phyloP scores from a whole-genome alignment of 2,329 filamentous ascomycete genomes.

The Xylaria hypoxylon region DNA sequence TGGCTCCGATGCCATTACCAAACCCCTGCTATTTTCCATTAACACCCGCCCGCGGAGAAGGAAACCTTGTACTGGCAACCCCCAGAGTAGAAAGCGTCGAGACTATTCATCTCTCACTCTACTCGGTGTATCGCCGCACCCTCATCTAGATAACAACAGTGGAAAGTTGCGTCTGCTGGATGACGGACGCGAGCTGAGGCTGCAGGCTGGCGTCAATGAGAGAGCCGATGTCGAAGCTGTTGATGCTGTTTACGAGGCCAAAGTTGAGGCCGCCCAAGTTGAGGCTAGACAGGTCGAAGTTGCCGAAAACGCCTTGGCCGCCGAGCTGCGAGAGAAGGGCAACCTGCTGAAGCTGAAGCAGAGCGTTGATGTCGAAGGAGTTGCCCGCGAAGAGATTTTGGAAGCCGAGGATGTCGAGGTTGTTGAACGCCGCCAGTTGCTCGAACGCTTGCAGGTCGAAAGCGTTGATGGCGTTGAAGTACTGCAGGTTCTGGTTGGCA shows the following conservation, averaged over 20 bases:
- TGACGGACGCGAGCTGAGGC: constrained; percentile 51
- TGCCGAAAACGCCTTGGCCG: constrained; percentile 57
- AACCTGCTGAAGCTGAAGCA: constrained; percentile 56
- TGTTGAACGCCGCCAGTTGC: constrained; percentile 56
- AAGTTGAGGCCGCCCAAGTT: constrained; percentile 57
- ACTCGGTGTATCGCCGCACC: background rate
- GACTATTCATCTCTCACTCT: constrained; percentile 15
- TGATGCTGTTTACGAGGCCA: constrained; percentile 54
- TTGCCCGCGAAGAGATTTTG: constrained; percentile 58
- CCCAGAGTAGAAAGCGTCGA: constrained; percentile 18
- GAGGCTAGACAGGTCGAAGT: constrained; percentile 60
- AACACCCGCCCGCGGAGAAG: constrained; percentile 35
- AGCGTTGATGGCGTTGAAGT: constrained; percentile 51
- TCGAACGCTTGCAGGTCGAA: constrained; percentile 48
- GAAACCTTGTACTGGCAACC: constrained; percentile 28
- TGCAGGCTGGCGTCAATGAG: constrained; percentile 48
- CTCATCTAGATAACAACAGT: constrained; percentile 23
- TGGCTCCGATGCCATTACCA: constrained; percentile 18
- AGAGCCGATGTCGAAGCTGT: constrained; percentile 50
- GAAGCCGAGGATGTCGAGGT: constrained; percentile 52
- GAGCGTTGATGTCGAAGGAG: constrained; percentile 59
- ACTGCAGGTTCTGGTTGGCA: constrained; percentile 54
- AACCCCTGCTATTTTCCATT: constrained; percentile 27
- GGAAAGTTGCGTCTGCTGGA: constrained; percentile 42
- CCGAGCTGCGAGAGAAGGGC: constrained; percentile 52